Conservation (phyloP, 768 basidiomycete genomes). For the Tulasnella sp. region DNA sequence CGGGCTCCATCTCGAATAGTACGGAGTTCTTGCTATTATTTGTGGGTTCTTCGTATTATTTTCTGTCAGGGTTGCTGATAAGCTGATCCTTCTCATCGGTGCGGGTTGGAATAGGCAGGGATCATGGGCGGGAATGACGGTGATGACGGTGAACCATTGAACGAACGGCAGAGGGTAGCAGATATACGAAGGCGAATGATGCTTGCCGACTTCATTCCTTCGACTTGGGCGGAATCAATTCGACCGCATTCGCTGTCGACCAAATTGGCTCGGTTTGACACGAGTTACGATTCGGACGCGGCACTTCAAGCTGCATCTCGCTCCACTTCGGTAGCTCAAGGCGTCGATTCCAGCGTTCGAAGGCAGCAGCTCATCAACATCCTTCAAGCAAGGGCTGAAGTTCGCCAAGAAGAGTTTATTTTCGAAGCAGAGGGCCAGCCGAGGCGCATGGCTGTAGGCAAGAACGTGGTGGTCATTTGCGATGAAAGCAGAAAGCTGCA, state of each 20-base stretch:
- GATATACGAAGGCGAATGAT: background rate
- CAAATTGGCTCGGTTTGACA: background rate
- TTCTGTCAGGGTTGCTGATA: background rate
- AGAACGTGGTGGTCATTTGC: background rate
- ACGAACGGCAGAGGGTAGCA: background rate
- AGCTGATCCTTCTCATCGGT: background rate
- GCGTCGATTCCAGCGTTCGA: background rate
- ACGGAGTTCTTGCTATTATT: background rate
- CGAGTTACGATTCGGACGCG: background rate
- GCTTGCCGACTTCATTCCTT: background rate
- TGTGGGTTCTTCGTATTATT: background rate
- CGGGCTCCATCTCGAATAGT: background rate
- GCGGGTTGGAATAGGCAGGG: background rate
- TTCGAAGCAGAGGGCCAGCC: background rate
- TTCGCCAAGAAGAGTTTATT: background rate
- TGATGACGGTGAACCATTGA: background rate
- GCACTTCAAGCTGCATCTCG: background rate
- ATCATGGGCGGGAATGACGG: background rate
- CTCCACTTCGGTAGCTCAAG: background rate
- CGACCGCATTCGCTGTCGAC: background rate
- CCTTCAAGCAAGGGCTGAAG: background rate
- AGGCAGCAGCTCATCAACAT: background rate
- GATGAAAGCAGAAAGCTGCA: background rate
- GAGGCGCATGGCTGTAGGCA: background rate
- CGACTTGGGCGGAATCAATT: background rate